Conservation (phyloP, 179 eudicot genomes). For the Drosera spatulata region DNA sequence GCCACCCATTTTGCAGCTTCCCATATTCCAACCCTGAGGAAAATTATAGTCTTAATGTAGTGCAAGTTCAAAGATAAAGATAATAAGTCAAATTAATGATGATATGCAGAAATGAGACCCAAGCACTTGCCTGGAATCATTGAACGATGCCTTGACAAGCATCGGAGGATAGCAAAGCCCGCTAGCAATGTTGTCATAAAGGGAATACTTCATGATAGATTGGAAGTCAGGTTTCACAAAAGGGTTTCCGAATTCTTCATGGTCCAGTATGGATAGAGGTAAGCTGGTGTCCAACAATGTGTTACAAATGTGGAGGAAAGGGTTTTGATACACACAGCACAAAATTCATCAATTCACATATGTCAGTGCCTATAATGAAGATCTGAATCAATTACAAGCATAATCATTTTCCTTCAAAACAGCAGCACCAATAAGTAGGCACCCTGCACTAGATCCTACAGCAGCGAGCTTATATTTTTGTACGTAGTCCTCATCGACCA, state of each 20-base stretch:
- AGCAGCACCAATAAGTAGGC: conserved; percentile 78
- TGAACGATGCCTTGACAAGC: conserved; percentile 80
- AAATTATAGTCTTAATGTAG: neutral
- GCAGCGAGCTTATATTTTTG: conserved; percentile 55
- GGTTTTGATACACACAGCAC: conserved; percentile 44
- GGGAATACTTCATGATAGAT: conserved; percentile 62
- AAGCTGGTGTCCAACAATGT: conserved; percentile 80
- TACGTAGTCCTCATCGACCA: conserved; percentile 63
- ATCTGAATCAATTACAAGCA: no score
- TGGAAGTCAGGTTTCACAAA: conserved; percentile 41
- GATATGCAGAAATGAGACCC: neutral
- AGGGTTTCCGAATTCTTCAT: conserved; percentile 96
- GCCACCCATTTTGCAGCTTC: conserved; percentile 99
- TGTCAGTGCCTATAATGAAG: no score
- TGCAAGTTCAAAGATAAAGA: neutral
- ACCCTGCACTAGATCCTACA: conserved; percentile 80
- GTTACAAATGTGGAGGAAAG: conserved; percentile 88
- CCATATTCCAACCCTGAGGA: conserved; percentile 87
- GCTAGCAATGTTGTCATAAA: conserved; percentile 57
- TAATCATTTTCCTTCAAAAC: conserved; percentile 54
- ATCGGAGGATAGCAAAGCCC: conserved; percentile 72
- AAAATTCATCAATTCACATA: neutral
- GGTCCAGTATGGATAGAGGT: conserved; percentile 78
- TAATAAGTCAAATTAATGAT: neutral
- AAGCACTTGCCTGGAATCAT: conserved; percentile 66